Conservation (phyloP, 2,329 filamentous ascomycete species). For the Aspergillus pseudoterreus region DNA sequence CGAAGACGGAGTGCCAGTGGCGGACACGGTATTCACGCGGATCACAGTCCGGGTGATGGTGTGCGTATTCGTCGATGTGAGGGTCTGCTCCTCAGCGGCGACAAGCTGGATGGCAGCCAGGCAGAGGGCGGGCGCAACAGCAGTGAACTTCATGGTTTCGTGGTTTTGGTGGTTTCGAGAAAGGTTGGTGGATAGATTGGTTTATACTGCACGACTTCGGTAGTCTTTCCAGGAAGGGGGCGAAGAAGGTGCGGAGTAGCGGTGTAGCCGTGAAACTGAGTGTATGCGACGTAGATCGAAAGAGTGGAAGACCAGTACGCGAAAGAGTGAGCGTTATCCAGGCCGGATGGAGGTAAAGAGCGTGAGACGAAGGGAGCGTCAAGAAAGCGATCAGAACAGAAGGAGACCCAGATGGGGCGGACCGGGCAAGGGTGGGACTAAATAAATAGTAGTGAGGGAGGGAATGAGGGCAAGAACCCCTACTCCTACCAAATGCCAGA, state of each 20-base stretch:
- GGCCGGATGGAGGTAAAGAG: constrained; percentile 2
- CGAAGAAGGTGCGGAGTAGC: background rate
- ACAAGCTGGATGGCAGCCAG: constrained; percentile 31
- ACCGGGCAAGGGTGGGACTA: constrained; percentile 3
- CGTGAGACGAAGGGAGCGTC: constrained; percentile 22
- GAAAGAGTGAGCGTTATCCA: constrained; percentile 24
- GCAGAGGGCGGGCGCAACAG: constrained; percentile 31
- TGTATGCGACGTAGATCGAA: background rate
- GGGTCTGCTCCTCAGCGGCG: constrained; percentile 20
- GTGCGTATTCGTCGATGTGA: constrained; percentile 26
- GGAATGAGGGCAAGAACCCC: background rate
- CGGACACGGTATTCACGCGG: constrained; percentile 41
- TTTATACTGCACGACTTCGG: background rate
- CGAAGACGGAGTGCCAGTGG: constrained; percentile 20
- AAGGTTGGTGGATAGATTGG: background rate
- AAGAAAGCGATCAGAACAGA: constrained; percentile 19
- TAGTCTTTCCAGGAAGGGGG: background rate
- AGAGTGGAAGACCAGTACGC: constrained; percentile 9
- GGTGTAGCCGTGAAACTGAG: background rate
- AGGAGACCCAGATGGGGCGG: constrained; percentile 12
- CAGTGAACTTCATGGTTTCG: constrained; percentile 34
- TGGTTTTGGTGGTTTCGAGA: constrained; percentile 13
- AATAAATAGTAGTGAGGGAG: background rate
- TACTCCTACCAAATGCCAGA: background rate
- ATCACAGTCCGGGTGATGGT: constrained; percentile 42